phyloP scores from a whole-genome alignment of 106 monocot genomes.

The Ottelia alismoides region DNA sequence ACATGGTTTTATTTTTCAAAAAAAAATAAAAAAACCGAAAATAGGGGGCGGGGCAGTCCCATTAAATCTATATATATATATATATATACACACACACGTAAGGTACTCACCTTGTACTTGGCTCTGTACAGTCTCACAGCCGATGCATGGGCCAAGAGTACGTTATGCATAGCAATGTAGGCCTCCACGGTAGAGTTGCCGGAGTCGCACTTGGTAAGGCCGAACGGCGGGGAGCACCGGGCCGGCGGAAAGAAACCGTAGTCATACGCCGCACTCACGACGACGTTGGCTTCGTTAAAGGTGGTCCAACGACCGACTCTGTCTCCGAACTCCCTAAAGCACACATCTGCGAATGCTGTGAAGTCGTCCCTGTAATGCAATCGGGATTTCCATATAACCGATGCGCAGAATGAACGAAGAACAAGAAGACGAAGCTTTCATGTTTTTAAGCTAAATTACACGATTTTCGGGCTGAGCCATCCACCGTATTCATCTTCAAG shows the following conservation, averaged over 20 bases:
- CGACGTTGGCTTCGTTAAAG: slow-evolving; percentile 21
- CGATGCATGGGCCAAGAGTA: slow-evolving; percentile 27
- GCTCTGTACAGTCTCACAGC: slow-evolving; percentile 12
- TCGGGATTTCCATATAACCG: no score
- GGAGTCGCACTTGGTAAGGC: slow-evolving; percentile 10
- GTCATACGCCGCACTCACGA: slow-evolving; percentile 7
- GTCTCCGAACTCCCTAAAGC: slow-evolving; percentile 30
- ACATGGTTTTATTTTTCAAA: no score
- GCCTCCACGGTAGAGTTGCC: slow-evolving; percentile 35
- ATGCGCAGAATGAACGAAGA: no score
- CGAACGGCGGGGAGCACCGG: slow-evolving; percentile 29
- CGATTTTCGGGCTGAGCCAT: slow-evolving; percentile 23
- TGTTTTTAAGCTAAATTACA: no score
- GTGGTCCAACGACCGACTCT: slow-evolving; percentile 22
- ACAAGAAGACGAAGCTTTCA: no score
- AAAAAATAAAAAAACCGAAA: no score
- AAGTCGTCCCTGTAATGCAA: slow-evolving; percentile 24
- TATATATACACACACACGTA: no score
- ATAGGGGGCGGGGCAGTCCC: no score
- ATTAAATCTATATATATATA: no score
- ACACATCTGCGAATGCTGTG: slow-evolving; percentile 23
- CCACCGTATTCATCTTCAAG: slow-evolving; percentile 28
- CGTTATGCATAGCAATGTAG: slow-evolving; percentile 23
- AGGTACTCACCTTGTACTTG: slow-evolving; percentile 24
- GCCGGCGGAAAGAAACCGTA: slow-evolving; percentile 10